These are phyloP conservation scores for Cladophialophora yegresii DNA, from an alignment of 2,329 filamentous ascomycete species.

Conservation along the genomic window DNA sequence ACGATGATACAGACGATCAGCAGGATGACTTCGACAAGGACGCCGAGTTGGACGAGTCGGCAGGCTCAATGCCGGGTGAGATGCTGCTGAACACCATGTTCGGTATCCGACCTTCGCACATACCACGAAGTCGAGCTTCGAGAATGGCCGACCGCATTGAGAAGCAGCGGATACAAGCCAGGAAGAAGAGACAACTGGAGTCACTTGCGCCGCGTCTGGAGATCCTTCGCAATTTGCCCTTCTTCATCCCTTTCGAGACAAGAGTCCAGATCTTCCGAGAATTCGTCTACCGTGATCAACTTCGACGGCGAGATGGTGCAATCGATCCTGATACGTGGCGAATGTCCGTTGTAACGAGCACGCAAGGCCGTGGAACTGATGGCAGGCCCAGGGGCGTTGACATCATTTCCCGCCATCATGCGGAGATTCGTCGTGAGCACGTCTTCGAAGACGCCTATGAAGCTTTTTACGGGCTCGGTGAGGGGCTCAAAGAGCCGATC, in stretches of 20 bases:
- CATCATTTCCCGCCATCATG: conserved; percentile 64
- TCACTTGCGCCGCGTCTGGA: conserved; percentile 83
- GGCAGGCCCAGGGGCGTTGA: conserved; percentile 46
- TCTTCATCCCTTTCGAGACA: conserved; percentile 90
- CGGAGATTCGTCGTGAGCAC: conserved; percentile 73
- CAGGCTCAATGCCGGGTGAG: conserved; percentile 58
- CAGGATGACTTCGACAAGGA: conserved; percentile 48
- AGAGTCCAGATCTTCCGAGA: conserved; percentile 90
- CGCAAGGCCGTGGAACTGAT: conserved; percentile 45
- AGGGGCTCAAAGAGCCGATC: conserved; percentile 88
- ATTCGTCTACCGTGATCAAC: conserved; percentile 83
- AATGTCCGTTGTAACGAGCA: conserved; percentile 55
- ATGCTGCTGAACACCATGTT: conserved; percentile 35
- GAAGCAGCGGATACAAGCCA: conserved; percentile 53
- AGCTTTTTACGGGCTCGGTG: conserved; percentile 77
- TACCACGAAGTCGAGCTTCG: conserved; percentile 30
- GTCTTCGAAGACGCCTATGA: conserved; percentile 85
- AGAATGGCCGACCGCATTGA: conserved; percentile 28
- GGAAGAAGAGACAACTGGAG: conserved; percentile 69
- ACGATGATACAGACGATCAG: conserved; percentile 60
- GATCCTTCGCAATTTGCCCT: conserved; percentile 93
- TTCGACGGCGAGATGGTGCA: conserved; percentile 66
- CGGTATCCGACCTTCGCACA: conserved; percentile 34
- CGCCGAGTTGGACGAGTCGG: conserved; percentile 43
- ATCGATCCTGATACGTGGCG: conserved; percentile 77